A percentile compares a stretch with the other conserved stretches of the same genome.
Evolutionary conservation across 2,329 filamentous ascomycete species (phyloP).

Genomic region (Colletotrichum spinosum): DNA sequence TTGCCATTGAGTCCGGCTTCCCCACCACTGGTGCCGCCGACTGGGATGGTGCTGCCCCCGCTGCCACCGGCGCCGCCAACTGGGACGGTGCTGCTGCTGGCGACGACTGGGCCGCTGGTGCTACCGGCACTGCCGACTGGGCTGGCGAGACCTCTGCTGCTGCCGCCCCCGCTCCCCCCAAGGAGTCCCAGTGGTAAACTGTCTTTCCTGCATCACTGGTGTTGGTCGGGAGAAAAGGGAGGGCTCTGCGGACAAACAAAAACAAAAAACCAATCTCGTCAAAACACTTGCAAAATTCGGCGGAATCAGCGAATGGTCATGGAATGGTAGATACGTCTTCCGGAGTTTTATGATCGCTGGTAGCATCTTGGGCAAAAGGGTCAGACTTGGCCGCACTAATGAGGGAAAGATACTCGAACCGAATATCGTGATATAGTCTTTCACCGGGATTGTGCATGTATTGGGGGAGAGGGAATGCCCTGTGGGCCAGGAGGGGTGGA

Average conservation of each 20-base stretch:
- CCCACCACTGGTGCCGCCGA: slow-evolving; percentile 71
- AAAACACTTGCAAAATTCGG: slow-evolving; percentile 29
- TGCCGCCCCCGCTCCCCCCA: slow-evolving; percentile 60
- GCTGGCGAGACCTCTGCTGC: slow-evolving; percentile 68
- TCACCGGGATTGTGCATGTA: slow-evolving; percentile 37
- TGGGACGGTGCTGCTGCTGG: slow-evolving; percentile 65
- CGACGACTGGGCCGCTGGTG: slow-evolving; percentile 69
- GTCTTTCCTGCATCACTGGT: slow-evolving; percentile 23
- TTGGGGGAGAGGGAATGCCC: slow-evolving; percentile 90
- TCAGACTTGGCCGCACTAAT: slow-evolving; percentile 83
- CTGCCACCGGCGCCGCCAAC: slow-evolving; percentile 68
- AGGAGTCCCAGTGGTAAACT: slow-evolving; percentile 66
- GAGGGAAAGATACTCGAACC: slow-evolving; percentile 97
- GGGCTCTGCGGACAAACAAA: slow-evolving; percentile 24
- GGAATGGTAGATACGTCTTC: slow-evolving; percentile 44
- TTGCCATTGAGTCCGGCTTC: slow-evolving; percentile 84
- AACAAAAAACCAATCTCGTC: slow-evolving; percentile 28
- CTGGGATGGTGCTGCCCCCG: slow-evolving; percentile 86
- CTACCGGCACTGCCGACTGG: slow-evolving; percentile 71
- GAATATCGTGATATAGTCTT: slow-evolving; percentile 33
- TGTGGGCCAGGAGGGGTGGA: slow-evolving; percentile 88
- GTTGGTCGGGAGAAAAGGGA: slow-evolving; percentile 27
- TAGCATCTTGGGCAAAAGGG: slow-evolving; percentile 45
- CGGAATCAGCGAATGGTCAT: slow-evolving; percentile 41
- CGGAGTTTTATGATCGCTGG: slow-evolving; percentile 35